Conservation (phyloP, 2,329 filamentous ascomycete species). For the Hypomyces perniciosus region DNA sequence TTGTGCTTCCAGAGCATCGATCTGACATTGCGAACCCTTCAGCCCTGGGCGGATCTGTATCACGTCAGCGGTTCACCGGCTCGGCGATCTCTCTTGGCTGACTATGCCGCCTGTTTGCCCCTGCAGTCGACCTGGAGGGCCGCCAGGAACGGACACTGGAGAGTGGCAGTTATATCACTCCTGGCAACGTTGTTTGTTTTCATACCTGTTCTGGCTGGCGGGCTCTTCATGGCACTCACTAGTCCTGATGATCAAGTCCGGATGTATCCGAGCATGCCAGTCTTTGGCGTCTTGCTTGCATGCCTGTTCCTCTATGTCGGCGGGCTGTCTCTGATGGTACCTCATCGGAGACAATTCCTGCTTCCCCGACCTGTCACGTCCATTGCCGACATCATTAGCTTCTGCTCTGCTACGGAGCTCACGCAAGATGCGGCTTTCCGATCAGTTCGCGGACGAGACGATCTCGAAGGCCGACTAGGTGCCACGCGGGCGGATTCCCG, state of each 20-base stretch:
- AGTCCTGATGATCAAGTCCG: constrained; percentile 43
- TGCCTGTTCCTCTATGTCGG: constrained; percentile 65
- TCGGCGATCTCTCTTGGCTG: constrained; percentile 58
- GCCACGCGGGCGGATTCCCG: constrained; percentile 37
- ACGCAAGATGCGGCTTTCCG: constrained; percentile 68
- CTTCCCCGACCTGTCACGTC: constrained; percentile 69
- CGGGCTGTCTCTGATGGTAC: constrained; percentile 57
- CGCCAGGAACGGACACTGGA: constrained; percentile 55
- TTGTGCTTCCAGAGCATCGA: constrained; percentile 63
- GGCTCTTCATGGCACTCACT: constrained; percentile 68
- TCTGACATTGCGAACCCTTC: constrained; percentile 56
- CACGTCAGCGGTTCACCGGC: constrained; percentile 54
- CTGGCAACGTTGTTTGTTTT: constrained; percentile 54
- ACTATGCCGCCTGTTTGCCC: constrained; percentile 64
- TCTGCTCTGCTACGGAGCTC: constrained; percentile 67
- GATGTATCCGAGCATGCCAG: constrained; percentile 68
- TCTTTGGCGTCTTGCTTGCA: constrained; percentile 66
- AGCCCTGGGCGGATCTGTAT: constrained; percentile 62
- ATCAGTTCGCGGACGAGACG: constrained; percentile 57
- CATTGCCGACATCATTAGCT: constrained; percentile 71
- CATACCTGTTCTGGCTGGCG: constrained; percentile 62
- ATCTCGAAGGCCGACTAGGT: constrained; percentile 65
- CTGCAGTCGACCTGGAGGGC: constrained; percentile 55
- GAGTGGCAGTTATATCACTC: constrained; percentile 56
- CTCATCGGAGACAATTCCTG: constrained; percentile 52